A percentile compares a stretch with the other conserved stretches of the same genome.
Evolutionary conservation across 805 yeast genomes (phyloP).

Genomic region (Metschnikowia gruessii): DNA sequence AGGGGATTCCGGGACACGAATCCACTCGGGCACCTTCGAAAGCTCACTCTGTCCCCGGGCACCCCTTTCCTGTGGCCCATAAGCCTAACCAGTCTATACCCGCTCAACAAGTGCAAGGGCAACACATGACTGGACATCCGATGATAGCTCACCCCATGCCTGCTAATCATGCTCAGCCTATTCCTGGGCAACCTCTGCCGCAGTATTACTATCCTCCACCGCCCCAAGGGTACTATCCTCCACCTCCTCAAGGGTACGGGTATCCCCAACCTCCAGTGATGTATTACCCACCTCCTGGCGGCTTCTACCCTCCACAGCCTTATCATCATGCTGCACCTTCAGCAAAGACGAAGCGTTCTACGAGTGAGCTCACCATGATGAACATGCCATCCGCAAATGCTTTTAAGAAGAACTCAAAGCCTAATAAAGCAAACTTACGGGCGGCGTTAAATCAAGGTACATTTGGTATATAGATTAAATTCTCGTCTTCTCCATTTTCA

Average conservation of each 20-base stretch:
- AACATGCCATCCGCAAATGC: conserved; percentile 45
- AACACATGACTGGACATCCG: background rate
- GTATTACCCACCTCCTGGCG: conserved; percentile 21
- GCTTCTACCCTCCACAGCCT: conserved; percentile 18
- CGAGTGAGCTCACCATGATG: conserved; percentile 44
- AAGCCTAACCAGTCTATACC: background rate
- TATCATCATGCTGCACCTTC: conserved; percentile 3
- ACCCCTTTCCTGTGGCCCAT: background rate
- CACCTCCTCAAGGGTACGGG: conserved; percentile 14
- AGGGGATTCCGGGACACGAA: background rate
- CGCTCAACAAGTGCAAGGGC: background rate
- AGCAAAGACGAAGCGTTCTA: conserved; percentile 24
- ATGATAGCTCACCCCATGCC: background rate
- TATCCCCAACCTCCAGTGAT: conserved; percentile 16
- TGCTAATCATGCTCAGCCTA: background rate
- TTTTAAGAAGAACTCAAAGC: conserved; percentile 38
- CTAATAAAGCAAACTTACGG: conserved; percentile 57
- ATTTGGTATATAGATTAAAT: conserved; percentile 54
- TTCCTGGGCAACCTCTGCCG: conserved; percentile 6
- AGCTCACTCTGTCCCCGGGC: background rate
- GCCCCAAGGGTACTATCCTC: conserved; percentile 15
- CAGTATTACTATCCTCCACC: conserved; percentile 14
- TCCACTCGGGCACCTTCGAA: background rate
- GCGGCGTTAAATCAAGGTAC: conserved; percentile 63
- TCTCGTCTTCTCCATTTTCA: no score